A percentile compares a stretch with the other conserved stretches of the same genome.
These are phyloP conservation scores for Fusarium secorum DNA, from an alignment of 2,329 filamentous ascomycete genomes.

Conservation along the genomic window DNA sequence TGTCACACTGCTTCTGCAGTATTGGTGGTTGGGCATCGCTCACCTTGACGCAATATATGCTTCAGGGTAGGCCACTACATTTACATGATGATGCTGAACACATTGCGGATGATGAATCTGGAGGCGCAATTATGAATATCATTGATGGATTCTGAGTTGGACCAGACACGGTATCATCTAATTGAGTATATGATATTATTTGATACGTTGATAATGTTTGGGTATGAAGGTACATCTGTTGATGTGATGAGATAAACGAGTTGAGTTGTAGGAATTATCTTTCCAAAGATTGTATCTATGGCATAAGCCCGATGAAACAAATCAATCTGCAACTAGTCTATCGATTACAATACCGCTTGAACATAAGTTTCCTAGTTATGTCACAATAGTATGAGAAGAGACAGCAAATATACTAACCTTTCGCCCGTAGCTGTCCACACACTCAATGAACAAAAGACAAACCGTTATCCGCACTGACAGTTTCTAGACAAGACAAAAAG, in stretches of 20 bases:
- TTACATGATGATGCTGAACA: not conserved
- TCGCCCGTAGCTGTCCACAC: not conserved
- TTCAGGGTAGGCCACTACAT: not conserved
- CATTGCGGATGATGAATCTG: no score
- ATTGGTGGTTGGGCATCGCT: not conserved
- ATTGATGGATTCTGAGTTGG: not conserved
- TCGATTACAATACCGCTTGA: no score
- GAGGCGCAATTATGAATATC: no score
- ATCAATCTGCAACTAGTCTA: rapidly evolving
- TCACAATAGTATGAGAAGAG: not conserved
- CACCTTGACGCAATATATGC: not conserved
- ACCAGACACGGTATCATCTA: no score
- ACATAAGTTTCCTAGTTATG: not conserved
- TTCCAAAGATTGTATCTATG: rapidly evolving
- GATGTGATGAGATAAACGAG: not conserved
- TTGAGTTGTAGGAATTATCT: rapidly evolving
- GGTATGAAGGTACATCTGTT: not conserved
- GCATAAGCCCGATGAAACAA: rapidly evolving
- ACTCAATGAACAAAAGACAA: not conserved
- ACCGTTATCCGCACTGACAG: not conserved
- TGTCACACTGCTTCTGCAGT: not conserved
- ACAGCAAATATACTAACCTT: not conserved
- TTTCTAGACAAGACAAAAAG: not conserved
- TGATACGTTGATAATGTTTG: not conserved
- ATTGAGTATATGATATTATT: no score